Percentiles rank a stretch among this genome's conserved stretches.
Conservation (phyloP, 495 filamentous ascomycete genomes). For the Aspergillus sparsus region DNA sequence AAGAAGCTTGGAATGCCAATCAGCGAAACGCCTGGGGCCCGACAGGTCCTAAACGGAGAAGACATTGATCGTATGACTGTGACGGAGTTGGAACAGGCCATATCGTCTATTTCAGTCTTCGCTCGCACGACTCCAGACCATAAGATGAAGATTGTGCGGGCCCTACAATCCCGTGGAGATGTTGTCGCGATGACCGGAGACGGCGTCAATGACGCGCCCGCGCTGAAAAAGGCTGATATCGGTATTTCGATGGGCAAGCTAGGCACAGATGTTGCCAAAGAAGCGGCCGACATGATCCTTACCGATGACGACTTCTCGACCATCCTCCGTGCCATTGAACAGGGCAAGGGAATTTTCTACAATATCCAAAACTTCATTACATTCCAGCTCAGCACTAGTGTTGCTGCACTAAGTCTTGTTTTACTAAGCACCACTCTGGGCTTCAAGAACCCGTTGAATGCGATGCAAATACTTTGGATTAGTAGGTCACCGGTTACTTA, state of each 20-base stretch:
- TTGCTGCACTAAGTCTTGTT: conserved; percentile 88
- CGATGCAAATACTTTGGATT: conserved; percentile 99
- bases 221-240: conserved; percentile 96
- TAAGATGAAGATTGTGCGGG: conserved; percentile 93
- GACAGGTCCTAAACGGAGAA: conserved; percentile 79
- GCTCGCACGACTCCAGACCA: conserved; percentile 95
- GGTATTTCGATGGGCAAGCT: conserved; percentile 95
- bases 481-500: conserved; percentile 60
- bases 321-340: conserved; percentile 93
- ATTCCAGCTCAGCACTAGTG: conserved; percentile 96
- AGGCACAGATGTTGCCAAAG: conserved; percentile 97
- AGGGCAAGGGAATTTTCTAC: conserved; percentile 98
- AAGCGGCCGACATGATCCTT: conserved; percentile 99
- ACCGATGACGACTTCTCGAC: conserved; percentile 98
- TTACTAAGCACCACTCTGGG: conserved; percentile 88
- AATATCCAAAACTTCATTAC: conserved; percentile 99
- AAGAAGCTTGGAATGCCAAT: conserved; percentile 90
- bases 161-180: conserved; percentile 89
- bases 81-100: conserved; percentile 75
- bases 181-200: conserved; percentile 99
- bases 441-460: conserved; percentile 91
- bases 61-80: conserved; percentile 90
- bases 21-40: conserved; percentile 46
- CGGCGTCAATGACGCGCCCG: conserved; percentile 96
- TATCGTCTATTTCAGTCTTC: conserved; percentile 87